Conservation (phyloP, 139 green algal species). For the Astrephomene gubernaculifera region DNA sequence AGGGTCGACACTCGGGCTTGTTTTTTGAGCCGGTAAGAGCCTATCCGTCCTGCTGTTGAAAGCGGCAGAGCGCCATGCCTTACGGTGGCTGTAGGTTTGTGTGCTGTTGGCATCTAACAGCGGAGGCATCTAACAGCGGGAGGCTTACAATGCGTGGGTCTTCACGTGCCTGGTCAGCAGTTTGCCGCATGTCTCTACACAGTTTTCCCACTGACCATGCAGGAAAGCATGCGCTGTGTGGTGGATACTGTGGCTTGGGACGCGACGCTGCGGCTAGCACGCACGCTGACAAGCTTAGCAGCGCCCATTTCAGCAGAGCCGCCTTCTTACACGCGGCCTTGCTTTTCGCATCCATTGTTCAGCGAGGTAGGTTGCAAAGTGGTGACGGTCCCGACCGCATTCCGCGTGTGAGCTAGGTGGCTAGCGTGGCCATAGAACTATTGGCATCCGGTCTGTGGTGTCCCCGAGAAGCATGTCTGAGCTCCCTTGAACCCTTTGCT, state of each 20-base stretch:
- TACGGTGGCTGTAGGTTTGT: background rate
- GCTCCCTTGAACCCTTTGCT: background rate
- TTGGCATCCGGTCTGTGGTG: background rate
- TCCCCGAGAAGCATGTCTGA: background rate
- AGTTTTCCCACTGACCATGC: background rate
- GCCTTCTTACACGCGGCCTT: background rate
- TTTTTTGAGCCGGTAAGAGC: slow-evolving; percentile 6
- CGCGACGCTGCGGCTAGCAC: background rate
- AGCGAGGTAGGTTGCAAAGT: background rate
- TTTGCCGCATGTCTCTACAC: background rate
- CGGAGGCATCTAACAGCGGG: too few species aligned
- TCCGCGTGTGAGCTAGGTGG: background rate
- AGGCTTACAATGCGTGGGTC: too few species aligned
- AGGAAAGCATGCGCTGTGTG: background rate
- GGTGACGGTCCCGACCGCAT: background rate
- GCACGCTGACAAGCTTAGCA: background rate
- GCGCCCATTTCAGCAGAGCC: background rate
- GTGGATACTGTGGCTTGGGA: background rate
- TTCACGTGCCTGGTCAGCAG: too few species aligned
- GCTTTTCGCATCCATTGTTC: background rate
- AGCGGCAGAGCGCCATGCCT: background rate
- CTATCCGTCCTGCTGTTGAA: background rate
- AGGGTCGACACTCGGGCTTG: background rate
- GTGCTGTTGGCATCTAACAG: background rate
- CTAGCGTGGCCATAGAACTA: background rate